These are phyloP conservation scores for Whalleya microplaca DNA, from an alignment of 2,329 filamentous ascomycete species.

Conservation along the genomic window DNA sequence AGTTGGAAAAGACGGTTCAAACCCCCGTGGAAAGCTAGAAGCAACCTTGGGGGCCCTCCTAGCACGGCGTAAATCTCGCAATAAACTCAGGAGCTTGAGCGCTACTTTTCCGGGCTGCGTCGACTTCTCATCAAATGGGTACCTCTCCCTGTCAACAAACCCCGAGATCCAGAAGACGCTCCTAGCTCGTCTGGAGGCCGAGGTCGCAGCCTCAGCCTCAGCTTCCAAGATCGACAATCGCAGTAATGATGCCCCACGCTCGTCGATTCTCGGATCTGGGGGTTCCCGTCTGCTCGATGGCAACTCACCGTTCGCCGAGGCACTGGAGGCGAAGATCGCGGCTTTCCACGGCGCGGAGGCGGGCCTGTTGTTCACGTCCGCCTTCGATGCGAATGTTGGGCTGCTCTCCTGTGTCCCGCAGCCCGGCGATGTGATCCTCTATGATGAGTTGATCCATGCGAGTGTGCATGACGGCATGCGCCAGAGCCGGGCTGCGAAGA, in stretches of 20 bases:
- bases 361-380: conserved; percentile 60
- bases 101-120: conserved; percentile 68
- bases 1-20: not conserved
- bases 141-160: conserved; percentile 72
- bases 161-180: conserved; percentile 64
- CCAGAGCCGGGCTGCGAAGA: conserved; percentile 57
- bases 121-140: conserved; percentile 79
- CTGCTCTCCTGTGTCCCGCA: conserved; percentile 65
- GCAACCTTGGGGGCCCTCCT: conserved; percentile 26
- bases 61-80: conserved; percentile 32
- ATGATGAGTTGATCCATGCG: conserved; percentile 78
- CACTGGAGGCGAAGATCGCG: conserved; percentile 51
- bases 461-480: conserved; percentile 80
- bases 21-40: conserved; percentile 20
- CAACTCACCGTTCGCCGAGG: conserved; percentile 49
- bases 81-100: conserved; percentile 49
- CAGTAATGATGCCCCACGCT: not conserved
- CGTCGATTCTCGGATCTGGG: conserved; percentile 46
- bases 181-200: conserved; percentile 46
- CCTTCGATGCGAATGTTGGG: conserved; percentile 68
- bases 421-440: conserved; percentile 65
- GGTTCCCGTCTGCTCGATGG: conserved; percentile 59
- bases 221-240: not conserved
- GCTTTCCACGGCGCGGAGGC: conserved; percentile 50
- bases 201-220: conserved; percentile 3